Evolutionary conservation across 805 yeast species (phyloP).

Genomic region (Middelhovenomyces tepae): DNA sequence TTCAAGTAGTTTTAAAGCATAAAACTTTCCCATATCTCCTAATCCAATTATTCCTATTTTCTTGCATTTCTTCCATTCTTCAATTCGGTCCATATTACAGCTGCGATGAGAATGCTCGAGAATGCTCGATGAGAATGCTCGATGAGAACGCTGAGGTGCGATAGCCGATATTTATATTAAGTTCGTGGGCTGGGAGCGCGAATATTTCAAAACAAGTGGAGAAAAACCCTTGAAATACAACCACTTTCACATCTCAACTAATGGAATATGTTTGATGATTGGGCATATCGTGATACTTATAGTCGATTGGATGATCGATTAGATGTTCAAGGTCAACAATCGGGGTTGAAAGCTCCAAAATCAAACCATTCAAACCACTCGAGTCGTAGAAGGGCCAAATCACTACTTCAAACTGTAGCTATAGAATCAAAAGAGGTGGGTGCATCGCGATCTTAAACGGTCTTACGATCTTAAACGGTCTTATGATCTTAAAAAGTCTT

Average conservation of each 20-base stretch:
- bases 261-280: conserved; percentile 25
- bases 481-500: too few relatives aligned
- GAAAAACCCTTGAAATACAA: not conserved
- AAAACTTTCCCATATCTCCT: conserved; percentile 93
- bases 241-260: conserved; percentile 1
- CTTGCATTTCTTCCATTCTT: conserved; percentile 42
- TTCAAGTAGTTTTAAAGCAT: conserved; percentile 65
- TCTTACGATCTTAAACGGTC: too few relatives aligned
- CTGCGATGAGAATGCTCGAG: too few relatives aligned
- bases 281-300: conserved; percentile 30
- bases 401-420: conserved; percentile 17
- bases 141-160: too few relatives aligned
- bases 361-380: not conserved
- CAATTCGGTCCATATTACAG: too few relatives aligned
- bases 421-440: conserved; percentile 3
- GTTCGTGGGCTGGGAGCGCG: too few relatives aligned
- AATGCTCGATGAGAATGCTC: too few relatives aligned
- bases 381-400: conserved; percentile 9
- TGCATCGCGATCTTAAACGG: not conserved
- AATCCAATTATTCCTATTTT: conserved; percentile 86
- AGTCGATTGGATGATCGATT: too few relatives aligned
- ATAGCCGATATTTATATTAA: too few relatives aligned
- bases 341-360: too few relatives aligned
- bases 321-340: too few relatives aligned
- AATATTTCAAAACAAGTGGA: too few relatives aligned